Percentiles rank a stretch among this genome's conserved stretches.
Evolutionary conservation across 352 stramenopile species (phyloP).

Genomic region (Globisporangium orthogonon): DNA sequence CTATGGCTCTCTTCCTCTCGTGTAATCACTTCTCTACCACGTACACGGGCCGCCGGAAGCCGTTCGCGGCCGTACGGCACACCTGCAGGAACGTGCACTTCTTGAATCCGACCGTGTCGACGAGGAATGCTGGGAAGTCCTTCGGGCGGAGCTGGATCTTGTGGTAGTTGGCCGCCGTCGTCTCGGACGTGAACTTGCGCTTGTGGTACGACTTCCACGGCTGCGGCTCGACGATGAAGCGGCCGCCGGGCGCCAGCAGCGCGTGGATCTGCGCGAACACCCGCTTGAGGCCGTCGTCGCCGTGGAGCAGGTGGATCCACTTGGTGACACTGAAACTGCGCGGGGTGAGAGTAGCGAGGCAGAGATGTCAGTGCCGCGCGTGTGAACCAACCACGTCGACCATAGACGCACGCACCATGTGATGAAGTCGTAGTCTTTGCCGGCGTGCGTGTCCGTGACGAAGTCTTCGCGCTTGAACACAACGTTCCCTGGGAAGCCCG

Average conservation of each 20-base stretch:
- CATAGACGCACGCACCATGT: constrained; percentile 37
- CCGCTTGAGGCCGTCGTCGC: constrained; percentile 74
- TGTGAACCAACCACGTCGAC: too few species aligned
- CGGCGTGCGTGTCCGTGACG: constrained; percentile 43
- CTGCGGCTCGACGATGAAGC: constrained; percentile 82
- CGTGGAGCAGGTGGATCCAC: constrained; percentile 88
- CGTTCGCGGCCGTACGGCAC: constrained; percentile 68
- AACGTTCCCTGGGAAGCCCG: constrained; percentile 69
- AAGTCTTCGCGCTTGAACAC: constrained; percentile 82
- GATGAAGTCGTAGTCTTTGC: constrained; percentile 73
- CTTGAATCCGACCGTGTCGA: constrained; percentile 51
- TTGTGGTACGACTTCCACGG: constrained; percentile 87
- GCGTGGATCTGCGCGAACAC: constrained; percentile 66
- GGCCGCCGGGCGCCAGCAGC: constrained; percentile 55
- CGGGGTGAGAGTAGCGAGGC: neutral
- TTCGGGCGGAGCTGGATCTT: constrained; percentile 69
- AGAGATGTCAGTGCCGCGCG: neutral
- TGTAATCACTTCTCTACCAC: constrained; percentile 43
- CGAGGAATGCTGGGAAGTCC: constrained; percentile 58
- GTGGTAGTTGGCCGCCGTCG: constrained; percentile 62
- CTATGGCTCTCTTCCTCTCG: neutral
- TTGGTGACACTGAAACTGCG: constrained; percentile 85
- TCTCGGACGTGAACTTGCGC: constrained; percentile 76
- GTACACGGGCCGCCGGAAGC: constrained; percentile 72
- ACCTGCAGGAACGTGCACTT: constrained; percentile 69